Conservation (phyloP, 2,329 filamentous ascomycete species). For the Tolypocladium inflatum region DNA sequence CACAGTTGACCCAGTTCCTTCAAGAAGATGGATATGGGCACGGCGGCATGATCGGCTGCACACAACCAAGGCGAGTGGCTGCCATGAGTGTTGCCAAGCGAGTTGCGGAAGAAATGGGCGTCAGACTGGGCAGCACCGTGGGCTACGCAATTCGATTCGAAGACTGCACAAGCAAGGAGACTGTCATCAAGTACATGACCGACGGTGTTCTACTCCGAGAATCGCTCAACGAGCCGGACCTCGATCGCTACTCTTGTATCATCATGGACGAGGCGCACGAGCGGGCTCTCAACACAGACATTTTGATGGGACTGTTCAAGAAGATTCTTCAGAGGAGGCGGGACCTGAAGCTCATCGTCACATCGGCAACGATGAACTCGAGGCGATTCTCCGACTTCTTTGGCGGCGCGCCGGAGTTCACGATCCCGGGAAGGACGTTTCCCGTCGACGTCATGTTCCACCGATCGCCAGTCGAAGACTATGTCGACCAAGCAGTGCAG, state of each 20-base stretch:
- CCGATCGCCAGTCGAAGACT: constrained; percentile 90
- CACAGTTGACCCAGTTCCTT: constrained; percentile 91
- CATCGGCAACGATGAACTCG: constrained; percentile 96
- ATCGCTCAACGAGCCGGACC: constrained; percentile 81
- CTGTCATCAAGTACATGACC: constrained; percentile 98
- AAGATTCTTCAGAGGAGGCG: constrained; percentile 84
- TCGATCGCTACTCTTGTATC: constrained; percentile 94
- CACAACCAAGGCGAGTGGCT: constrained; percentile 89
- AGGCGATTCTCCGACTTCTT: constrained; percentile 95
- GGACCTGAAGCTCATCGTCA: constrained; percentile 94
- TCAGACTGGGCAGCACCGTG: constrained; percentile 75
- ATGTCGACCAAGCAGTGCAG: constrained; percentile 93
- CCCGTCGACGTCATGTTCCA: constrained; percentile 96
- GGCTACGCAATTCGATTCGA: constrained; percentile 98
- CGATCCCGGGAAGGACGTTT: constrained; percentile 91
- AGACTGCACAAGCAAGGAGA: constrained; percentile 93
- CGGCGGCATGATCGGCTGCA: constrained; percentile 86
- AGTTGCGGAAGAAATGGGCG: constrained; percentile 97
- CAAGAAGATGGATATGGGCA: constrained; percentile 91
- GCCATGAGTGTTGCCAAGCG: constrained; percentile 99
- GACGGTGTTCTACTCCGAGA: constrained; percentile 92
- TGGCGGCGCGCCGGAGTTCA: constrained; percentile 90
- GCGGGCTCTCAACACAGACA: constrained; percentile 90
- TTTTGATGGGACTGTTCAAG: constrained; percentile 94
- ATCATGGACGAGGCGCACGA: constrained; percentile 99